These are phyloP conservation scores for Aethionema arabicum DNA, from an alignment of 345 rosid species.

Conservation along the genomic window DNA sequence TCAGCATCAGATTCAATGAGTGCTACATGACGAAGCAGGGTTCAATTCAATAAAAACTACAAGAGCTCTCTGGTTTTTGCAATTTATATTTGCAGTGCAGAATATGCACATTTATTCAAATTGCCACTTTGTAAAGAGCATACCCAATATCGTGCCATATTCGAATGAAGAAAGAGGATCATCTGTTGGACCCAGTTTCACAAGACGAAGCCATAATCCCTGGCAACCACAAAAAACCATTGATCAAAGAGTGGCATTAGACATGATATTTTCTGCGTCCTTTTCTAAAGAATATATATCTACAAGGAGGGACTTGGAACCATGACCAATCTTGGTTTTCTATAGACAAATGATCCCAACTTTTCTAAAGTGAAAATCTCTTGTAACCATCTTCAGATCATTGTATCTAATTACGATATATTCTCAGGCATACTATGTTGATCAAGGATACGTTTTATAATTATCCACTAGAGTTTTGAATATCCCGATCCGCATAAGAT, in stretches of 20 bases:
- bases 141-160: slow-evolving; percentile 96
- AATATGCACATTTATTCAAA: slow-evolving; percentile 18
- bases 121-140: slow-evolving; percentile 29
- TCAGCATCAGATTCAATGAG: slow-evolving; percentile 99
- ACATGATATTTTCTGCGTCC: slow-evolving; percentile 12
- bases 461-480: slow-evolving; percentile 4
- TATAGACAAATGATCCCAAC: slow-evolving; percentile 7
- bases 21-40: slow-evolving; percentile 55
- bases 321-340: slow-evolving; percentile 5
- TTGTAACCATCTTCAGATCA: not conserved
- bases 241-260: slow-evolving; percentile 20
- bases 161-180: slow-evolving; percentile 99
- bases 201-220: slow-evolving; percentile 97
- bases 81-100: not conserved
- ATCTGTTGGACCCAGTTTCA: slow-evolving; percentile 81
- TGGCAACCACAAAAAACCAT: slow-evolving; percentile 37
- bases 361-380: not conserved
- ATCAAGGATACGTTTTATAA: not conserved
- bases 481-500: slow-evolving; percentile 13
- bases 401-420: slow-evolving; percentile 2
- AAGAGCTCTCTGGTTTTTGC: slow-evolving; percentile 22
- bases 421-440: not conserved
- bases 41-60: slow-evolving; percentile 27
- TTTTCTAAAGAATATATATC: not conserved
- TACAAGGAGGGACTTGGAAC: slow-evolving; percentile 4